These are phyloP conservation scores for Arthrocladium fulminans DNA, from an alignment of 2,329 filamentous ascomycete species.

Conservation along the genomic window DNA sequence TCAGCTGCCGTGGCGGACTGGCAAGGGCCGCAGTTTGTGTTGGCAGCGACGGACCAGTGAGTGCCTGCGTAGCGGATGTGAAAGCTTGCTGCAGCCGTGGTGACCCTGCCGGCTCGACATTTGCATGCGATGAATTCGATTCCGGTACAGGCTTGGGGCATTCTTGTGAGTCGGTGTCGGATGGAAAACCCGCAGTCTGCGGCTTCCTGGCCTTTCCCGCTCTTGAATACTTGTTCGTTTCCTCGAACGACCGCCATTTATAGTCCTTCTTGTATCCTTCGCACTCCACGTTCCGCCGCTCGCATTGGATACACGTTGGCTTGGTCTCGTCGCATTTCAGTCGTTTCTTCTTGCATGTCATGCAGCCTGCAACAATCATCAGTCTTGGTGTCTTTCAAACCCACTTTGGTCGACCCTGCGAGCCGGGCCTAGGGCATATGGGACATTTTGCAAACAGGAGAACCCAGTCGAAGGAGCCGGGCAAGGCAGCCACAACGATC, in stretches of 20 bases:
- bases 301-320: slow-evolving; percentile 58
- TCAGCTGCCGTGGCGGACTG: neutral
- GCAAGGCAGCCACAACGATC: too few relatives aligned
- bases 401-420: too few relatives aligned
- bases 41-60: slow-evolving; percentile 7
- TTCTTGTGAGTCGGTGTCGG: neutral
- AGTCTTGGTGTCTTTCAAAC: neutral
- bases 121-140: neutral
- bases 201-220: slow-evolving; percentile 40
- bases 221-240: slow-evolving; percentile 44
- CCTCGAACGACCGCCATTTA: slow-evolving; percentile 64
- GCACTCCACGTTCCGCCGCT: slow-evolving; percentile 55
- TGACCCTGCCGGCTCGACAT: slow-evolving; percentile 13
- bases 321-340: slow-evolving; percentile 68
- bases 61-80: slow-evolving; percentile 15
- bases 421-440: too few relatives aligned
- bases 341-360: slow-evolving; percentile 64
- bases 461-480: too few relatives aligned
- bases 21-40: neutral
- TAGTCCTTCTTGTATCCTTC: slow-evolving; percentile 68
- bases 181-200: slow-evolving; percentile 17
- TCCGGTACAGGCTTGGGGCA: neutral
- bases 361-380: slow-evolving; percentile 47
- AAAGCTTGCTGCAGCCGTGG: slow-evolving; percentile 20
- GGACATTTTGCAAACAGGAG: too few relatives aligned